Base-by-base conservation (phyloP, 1,284 basidiomycete genomes). In the Rhizoctonia solani region DNA sequence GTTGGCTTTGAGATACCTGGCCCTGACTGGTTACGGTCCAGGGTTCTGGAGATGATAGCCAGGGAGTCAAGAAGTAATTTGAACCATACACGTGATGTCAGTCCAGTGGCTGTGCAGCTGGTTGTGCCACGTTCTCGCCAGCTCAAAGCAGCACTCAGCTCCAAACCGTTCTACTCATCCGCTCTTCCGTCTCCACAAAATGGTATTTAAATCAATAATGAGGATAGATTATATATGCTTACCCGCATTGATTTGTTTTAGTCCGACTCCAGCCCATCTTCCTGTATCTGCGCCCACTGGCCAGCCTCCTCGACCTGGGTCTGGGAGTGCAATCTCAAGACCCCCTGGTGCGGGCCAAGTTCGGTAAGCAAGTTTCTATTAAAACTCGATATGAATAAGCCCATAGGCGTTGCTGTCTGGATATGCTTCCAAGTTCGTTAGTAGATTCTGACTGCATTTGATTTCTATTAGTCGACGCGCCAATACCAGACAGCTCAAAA, bases 291-390 rank as follows among this genome's bases (percentile, higher is more conserved):
- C 78, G 29, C 76, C 77, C 54, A 74, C 78, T 69, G 78, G 76
- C 74, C 76, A 77, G 42, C 67, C 68, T 27, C 73, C 71, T 50
- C 55, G 72, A 25, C 70, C 69, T 41, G 65, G 71, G 37, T 71
- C 73, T 68, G 67, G 77, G 30, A 78, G 77, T 61, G 81, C 79
- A 53, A 83, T 89, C 67, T 85, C 85, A 65, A 88, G 85, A 76
- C 89, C 89, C 16, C 86, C 87, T 72, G 88, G 88, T 74, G 86
- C 87, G 71, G 69, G 58, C n/a, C 87, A 89, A 77, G 85, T 92
- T 78, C 85, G 89, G 89, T 91, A 72, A 69, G 86, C 80, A 29
- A 65, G 29, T 61, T 29, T 46, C 41, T 52, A 39, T 41, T 4
- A 41, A 68, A 30, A 21, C 42, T 19, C 66, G 44, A 68, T 44